Conservation (phyloP, 2,329 filamentous ascomycete species). For the Cadophora sp. region DNA sequence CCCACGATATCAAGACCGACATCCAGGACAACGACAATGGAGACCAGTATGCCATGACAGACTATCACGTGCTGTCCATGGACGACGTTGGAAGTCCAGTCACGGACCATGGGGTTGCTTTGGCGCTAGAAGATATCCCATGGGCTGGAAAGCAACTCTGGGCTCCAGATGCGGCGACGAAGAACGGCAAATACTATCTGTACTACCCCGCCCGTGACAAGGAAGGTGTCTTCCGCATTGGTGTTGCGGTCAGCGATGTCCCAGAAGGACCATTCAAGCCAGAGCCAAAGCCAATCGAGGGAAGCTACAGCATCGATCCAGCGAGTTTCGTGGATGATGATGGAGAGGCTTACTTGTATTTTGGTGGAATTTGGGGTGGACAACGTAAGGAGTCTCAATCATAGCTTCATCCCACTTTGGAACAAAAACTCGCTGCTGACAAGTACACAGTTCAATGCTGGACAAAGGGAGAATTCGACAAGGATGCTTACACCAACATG, state of each 20-base stretch:
- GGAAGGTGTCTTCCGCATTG: conserved; percentile 74
- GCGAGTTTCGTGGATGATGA: conserved; percentile 79
- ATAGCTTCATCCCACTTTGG: background rate
- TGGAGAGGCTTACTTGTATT: conserved; percentile 71
- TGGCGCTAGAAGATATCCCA: conserved; percentile 70
- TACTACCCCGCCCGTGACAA: conserved; percentile 80
- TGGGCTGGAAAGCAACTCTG: conserved; percentile 83
- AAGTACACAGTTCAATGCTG: conserved; percentile 68
- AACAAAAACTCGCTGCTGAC: conserved; percentile 14
- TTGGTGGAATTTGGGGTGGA: conserved; percentile 82
- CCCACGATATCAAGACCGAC: conserved; percentile 78
- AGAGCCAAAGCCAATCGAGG: conserved; percentile 68
- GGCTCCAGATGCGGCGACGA: conserved; percentile 77
- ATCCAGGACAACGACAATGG: conserved; percentile 83
- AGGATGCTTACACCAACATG: conserved; percentile 59
- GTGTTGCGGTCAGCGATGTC: conserved; percentile 68
- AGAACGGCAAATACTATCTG: conserved; percentile 75
- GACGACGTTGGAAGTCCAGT: conserved; percentile 63
- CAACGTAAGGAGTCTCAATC: conserved; percentile 54
- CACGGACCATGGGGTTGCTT: conserved; percentile 75
- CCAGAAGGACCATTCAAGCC: conserved; percentile 75
- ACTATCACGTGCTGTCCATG: conserved; percentile 78
- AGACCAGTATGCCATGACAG: conserved; percentile 84
- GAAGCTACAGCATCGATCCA: conserved; percentile 79
- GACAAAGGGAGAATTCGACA: conserved; percentile 63